phyloP scores from a whole-genome alignment of 2,329 filamentous ascomycete species.

The Penicillium sp. region DNA sequence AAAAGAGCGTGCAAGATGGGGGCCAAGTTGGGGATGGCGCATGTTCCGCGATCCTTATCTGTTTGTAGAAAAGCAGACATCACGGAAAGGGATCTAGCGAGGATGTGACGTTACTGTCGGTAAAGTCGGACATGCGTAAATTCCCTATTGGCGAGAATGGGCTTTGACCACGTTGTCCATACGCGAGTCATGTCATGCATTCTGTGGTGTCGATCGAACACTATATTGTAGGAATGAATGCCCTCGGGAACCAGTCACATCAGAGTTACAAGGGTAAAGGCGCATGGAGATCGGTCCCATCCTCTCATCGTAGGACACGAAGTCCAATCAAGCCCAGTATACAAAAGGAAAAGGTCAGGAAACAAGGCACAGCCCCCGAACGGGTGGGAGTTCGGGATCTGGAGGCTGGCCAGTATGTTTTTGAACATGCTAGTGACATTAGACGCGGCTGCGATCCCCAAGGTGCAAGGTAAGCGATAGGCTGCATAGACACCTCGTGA shows the following conservation, averaged over 20 bases:
- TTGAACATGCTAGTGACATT: background rate
- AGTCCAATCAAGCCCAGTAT: background rate
- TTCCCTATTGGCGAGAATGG: background rate
- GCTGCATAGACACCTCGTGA: slow-evolving; percentile 5
- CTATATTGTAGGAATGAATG: background rate
- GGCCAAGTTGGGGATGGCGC: background rate
- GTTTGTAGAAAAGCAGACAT: no score
- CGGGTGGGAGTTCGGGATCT: background rate
- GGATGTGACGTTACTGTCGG: background rate
- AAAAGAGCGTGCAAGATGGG: background rate
- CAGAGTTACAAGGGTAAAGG: background rate
- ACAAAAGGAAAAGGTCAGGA: background rate
- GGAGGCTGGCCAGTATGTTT: background rate
- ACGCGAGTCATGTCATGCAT: background rate
- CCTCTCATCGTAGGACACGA: background rate
- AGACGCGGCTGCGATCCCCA: slow-evolving; percentile 6
- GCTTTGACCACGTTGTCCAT: background rate
- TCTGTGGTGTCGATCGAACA: background rate
- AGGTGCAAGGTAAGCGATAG: slow-evolving; percentile 5
- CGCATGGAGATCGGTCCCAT: background rate
- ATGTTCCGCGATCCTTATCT: background rate
- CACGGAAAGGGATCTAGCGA: background rate
- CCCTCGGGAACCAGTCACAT: background rate
- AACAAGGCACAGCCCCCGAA: background rate
- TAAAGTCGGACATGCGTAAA: background rate